Evolutionary conservation across 1,284 basidiomycete species (phyloP).

Genomic region (Rhodotorula sp.): DNA sequence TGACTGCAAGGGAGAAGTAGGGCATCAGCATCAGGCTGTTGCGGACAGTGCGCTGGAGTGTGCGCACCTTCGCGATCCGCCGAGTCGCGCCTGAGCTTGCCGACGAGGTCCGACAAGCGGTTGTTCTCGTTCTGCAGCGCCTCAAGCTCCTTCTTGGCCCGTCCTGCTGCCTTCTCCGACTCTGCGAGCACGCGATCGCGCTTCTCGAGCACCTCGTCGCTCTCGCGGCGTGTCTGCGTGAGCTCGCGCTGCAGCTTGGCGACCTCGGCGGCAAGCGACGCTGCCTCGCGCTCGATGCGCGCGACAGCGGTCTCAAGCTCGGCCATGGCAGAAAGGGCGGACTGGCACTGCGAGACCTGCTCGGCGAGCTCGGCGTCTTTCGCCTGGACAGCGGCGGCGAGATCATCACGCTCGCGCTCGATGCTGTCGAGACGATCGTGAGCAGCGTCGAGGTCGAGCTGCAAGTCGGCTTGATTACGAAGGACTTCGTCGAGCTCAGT

Average conservation of each 20-base stretch:
- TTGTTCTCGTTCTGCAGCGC: slow-evolving; percentile 18
- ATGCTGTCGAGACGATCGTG: slow-evolving; percentile 8
- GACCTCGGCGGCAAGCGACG: slow-evolving; percentile 1
- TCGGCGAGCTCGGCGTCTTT: slow-evolving; percentile 17
- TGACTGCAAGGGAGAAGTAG: slow-evolving; percentile 18
- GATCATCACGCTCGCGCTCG: slow-evolving; percentile 12
- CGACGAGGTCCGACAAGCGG: slow-evolving; percentile 14
- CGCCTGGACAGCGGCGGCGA: not conserved
- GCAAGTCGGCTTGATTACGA: not conserved
- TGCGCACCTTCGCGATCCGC: slow-evolving; percentile 37
- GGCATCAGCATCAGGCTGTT: not conserved
- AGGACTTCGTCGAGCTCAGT: not conserved
- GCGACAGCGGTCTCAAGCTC: slow-evolving; percentile 26
- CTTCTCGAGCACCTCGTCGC: slow-evolving; percentile 20
- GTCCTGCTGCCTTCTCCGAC: slow-evolving; percentile 15
- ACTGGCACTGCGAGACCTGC: slow-evolving; percentile 5
- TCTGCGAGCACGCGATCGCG: slow-evolving; percentile 25
- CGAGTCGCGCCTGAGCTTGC: slow-evolving; percentile 30
- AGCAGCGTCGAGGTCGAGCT: slow-evolving; percentile 27
- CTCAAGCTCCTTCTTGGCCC: slow-evolving; percentile 13
- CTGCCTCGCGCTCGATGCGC: slow-evolving; percentile 16
- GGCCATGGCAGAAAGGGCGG: slow-evolving; percentile 9
- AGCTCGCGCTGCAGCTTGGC: slow-evolving; percentile 3
- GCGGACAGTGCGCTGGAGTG: not conserved
- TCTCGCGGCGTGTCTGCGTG: slow-evolving; percentile 4